phyloP scores from a whole-genome alignment of 2,329 filamentous ascomycete species.

The Ilyonectria robusta region DNA sequence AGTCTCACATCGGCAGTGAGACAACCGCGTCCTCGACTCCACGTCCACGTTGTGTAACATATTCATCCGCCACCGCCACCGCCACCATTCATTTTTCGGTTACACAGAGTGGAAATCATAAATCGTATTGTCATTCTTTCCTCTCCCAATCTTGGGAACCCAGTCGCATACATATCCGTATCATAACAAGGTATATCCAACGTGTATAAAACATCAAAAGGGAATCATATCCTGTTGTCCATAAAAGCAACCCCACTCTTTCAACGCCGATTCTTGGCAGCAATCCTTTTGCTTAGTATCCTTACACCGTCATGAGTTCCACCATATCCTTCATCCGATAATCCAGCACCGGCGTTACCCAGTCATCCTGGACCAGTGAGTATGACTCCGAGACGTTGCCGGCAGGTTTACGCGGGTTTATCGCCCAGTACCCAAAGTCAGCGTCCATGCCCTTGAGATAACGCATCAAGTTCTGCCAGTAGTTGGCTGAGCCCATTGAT shows the following conservation, averaged over 20 bases:
- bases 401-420: conserved; percentile 76
- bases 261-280: conserved; percentile 7
- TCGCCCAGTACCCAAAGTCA: conserved; percentile 79
- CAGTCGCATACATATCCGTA: neutral
- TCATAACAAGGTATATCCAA: conserved; percentile 21
- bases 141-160: neutral
- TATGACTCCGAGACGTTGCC: conserved; percentile 72
- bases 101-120: too few relatives aligned
- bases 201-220: conserved; percentile 4
- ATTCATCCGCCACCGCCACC: neutral
- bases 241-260: conserved; percentile 36
- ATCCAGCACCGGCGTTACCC: conserved; percentile 73
- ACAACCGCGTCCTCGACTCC: too few relatives aligned
- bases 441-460: conserved; percentile 71
- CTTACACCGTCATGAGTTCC: conserved; percentile 61
- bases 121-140: neutral
- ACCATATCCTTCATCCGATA: conserved; percentile 75
- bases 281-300: neutral
- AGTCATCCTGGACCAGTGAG: conserved; percentile 73
- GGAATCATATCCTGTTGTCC: conserved; percentile 3
- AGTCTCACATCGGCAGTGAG: neutral
- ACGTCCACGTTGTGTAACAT: neutral
- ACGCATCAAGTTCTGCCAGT: conserved; percentile 75
- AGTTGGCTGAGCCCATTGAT: conserved; percentile 71
- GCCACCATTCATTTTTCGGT: neutral